Percentiles rank a stretch among this genome's conserved stretches.
Evolutionary conservation across 306 rosid genomes (phyloP).

Genomic region (Ceratonia siliqua): DNA sequence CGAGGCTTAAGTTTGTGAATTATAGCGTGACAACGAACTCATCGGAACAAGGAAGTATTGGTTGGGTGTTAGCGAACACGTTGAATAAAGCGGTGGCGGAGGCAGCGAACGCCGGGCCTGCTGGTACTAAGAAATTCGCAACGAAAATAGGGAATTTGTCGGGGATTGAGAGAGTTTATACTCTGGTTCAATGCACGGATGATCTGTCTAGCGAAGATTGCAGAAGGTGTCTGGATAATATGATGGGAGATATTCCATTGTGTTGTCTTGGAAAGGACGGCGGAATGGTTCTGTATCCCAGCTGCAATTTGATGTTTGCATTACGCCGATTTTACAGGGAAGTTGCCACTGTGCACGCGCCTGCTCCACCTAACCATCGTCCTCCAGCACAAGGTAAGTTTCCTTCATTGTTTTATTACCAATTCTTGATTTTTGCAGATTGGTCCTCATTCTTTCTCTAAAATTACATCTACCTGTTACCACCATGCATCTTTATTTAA

Average conservation of each 20-base stretch:
- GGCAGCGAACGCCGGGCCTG: constrained; percentile 6
- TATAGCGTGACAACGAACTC: too few species aligned
- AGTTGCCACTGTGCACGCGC: too few species aligned
- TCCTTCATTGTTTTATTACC: too few species aligned
- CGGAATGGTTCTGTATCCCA: constrained; percentile 30
- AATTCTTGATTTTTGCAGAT: too few species aligned
- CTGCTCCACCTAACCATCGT: too few species aligned
- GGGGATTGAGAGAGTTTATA: constrained; percentile 21
- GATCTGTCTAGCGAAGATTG: constrained; percentile 29
- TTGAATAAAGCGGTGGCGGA: constrained; percentile 24
- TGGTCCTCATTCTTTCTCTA: too few species aligned
- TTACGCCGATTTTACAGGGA: too few species aligned
- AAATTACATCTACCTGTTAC: too few species aligned
- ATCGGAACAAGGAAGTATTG: constrained; percentile 9
- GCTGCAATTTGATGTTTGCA: too few species aligned
- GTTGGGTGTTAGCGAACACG: constrained; percentile 10
- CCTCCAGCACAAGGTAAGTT: too few species aligned
- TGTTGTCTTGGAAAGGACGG: constrained; percentile 40
- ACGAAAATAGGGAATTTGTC: constrained; percentile 19
- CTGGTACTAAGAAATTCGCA: constrained; percentile 30
- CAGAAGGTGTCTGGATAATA: constrained; percentile 18
- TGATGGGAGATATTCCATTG: background rate
- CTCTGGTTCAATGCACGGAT: constrained; percentile 38
- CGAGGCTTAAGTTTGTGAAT: background rate
- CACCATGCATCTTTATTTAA: too few species aligned